Base-by-base conservation (phyloP, 31 red algal species). In the Endocladia muricata region DNA sequence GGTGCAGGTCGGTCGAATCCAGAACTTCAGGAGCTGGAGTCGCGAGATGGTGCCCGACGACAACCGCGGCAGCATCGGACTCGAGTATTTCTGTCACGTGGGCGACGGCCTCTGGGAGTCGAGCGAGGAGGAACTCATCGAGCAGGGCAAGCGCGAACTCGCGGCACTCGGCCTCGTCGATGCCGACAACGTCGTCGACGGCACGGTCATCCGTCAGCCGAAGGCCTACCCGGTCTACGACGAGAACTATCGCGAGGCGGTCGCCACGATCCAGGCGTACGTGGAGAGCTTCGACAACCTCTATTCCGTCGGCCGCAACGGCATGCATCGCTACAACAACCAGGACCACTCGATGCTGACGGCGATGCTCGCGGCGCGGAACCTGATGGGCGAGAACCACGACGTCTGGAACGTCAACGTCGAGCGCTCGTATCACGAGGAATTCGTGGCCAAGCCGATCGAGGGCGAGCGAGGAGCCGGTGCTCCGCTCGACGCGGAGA, bases 1-100 rank as follows among this genome's bases (percentile, higher is more conserved):
- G n/a, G 47, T 52, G n/a, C 47, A 52, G n/a, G 47, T 52, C 11
- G 47, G 47, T n/a, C 47, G 47, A 52, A 52, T 52, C n/a, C 47
- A 52, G 47, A 52, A 52, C 47, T 52, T 52, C n/a, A 52, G n/a
- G n/a, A 52, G n/a, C 47, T 52, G 47, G 47, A 52, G 47, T n/a
- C 47, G 13, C 11, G 47, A 52, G n/a, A 52, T 52, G 47, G 47
- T 52, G 13, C 47, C 47, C 13, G 47, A 52, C n/a, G 47, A n/a
- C 47, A 52, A n/a, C 47, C 11, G n/a, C 13, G n/a, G 13, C 11
- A 15, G 47, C 47, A 11, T 52, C n/a, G 47, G 47, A 15, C n/a
- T 52, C 11, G 47, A 52, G n/a, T 52, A 52, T 52, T 52, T 52
- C n/a, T 52, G 47, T 52, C n/a, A 15, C n/a, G 47, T 15, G n/a